These are phyloP conservation scores for Boletus vermiculosoides DNA, from an alignment of 768 basidiomycete species.

Conservation along the genomic window DNA sequence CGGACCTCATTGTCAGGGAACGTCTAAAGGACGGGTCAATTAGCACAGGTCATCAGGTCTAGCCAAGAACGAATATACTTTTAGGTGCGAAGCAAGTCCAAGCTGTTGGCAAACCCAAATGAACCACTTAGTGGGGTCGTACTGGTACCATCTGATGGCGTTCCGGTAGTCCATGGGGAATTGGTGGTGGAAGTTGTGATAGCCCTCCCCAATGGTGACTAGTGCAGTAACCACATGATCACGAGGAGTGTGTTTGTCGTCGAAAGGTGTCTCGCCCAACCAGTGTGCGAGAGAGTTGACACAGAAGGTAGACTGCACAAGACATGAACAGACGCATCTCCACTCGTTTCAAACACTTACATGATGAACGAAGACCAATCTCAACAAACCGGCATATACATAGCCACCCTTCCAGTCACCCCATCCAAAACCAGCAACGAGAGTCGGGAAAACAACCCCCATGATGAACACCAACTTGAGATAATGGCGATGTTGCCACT, in stretches of 20 bases:
- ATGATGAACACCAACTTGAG: conserved; percentile 64
- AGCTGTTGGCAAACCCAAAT: conserved; percentile 50
- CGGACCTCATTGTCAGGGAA: conserved; percentile 73
- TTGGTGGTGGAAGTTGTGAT: conserved; percentile 97
- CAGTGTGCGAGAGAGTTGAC: conserved; percentile 97
- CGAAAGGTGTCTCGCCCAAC: conserved; percentile 90
- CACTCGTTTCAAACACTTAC: conserved; percentile 40
- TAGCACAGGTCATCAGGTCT: not conserved
- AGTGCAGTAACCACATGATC: conserved; percentile 89
- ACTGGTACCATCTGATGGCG: conserved; percentile 89
- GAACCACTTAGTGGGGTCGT: conserved; percentile 94
- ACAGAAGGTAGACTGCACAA: conserved; percentile 84
- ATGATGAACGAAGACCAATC: conserved; percentile 86
- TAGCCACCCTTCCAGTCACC: conserved; percentile 85
- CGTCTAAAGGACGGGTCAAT: conserved; percentile 18
- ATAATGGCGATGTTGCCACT: conserved; percentile 89
- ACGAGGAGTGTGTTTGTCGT: conserved; percentile 91
- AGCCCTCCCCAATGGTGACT: conserved; percentile 91
- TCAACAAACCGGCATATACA: conserved; percentile 76
- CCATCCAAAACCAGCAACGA: conserved; percentile 80
- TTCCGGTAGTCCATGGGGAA: conserved; percentile 98
- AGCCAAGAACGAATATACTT: conserved; percentile 30
- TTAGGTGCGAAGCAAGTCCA: conserved; percentile 57
- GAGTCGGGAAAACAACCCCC: conserved; percentile 71
- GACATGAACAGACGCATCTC: not conserved